These are phyloP conservation scores for Aphanomyces euteiches DNA, from an alignment of 352 stramenopile species.

Conservation along the genomic window DNA sequence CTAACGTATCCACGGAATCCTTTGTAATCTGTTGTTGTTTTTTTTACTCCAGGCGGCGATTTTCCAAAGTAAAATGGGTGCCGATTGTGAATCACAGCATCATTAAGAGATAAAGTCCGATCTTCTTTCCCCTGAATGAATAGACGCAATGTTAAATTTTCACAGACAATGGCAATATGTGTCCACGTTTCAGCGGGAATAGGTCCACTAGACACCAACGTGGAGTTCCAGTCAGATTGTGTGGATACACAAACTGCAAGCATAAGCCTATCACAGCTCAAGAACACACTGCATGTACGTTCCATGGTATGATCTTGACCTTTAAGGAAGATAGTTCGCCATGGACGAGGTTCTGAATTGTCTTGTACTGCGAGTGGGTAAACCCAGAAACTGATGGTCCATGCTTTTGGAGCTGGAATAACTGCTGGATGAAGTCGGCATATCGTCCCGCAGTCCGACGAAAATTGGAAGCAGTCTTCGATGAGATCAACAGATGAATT, in stretches of 20 bases:
- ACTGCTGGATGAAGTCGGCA: background rate
- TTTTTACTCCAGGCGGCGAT: constrained; percentile 15
- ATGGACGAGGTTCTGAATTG: constrained; percentile 20
- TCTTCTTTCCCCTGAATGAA: constrained; percentile 25
- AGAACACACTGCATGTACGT: constrained; percentile 20
- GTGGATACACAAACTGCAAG: constrained; percentile 25
- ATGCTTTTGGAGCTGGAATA: constrained; percentile 3
- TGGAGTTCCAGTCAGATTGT: constrained; percentile 27
- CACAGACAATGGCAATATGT: constrained; percentile 21
- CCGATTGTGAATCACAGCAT: constrained; percentile 2
- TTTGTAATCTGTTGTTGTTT: constrained; percentile 26
- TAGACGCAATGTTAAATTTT: constrained; percentile 19
- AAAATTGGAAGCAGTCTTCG: constrained; percentile 12
- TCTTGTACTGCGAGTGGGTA: constrained; percentile 15
- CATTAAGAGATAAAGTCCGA: constrained; percentile 2
- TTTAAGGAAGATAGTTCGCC: constrained; percentile 26
- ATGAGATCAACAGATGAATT: background rate
- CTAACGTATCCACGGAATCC: constrained; percentile 25
- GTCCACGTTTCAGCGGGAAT: constrained; percentile 15
- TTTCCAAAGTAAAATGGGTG: constrained; percentile 30
- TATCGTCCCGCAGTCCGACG: constrained; percentile 6
- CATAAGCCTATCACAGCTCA: constrained; percentile 23
- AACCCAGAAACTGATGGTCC: constrained; percentile 19
- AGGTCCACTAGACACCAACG: constrained; percentile 10
- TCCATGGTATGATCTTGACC: constrained; percentile 24